Conservation (phyloP, 2,329 filamentous ascomycete species). For the Acephala macrosclerotiorum region DNA sequence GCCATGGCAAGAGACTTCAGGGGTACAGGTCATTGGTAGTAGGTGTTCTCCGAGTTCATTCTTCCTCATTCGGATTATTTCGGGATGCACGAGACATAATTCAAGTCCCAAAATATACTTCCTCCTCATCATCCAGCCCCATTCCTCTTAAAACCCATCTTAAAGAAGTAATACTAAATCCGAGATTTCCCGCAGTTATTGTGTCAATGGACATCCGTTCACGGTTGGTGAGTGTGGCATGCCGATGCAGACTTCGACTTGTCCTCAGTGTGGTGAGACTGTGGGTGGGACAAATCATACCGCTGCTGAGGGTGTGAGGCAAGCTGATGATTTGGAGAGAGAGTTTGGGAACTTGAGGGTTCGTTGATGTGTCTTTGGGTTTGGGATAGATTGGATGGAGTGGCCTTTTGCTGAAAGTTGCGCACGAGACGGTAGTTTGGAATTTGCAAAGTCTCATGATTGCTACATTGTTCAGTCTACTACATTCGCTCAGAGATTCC, state of each 20-base stretch:
- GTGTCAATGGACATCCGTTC: constrained; percentile 62
- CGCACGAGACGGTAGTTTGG: no score
- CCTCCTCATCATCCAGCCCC: no score
- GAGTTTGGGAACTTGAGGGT: constrained; percentile 6
- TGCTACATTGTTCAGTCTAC: no score
- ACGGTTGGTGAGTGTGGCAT: constrained; percentile 71
- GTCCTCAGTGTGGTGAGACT: constrained; percentile 65
- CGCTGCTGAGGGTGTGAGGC: constrained; percentile 55
- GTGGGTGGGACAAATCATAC: constrained; percentile 63
- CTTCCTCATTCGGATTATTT: no score
- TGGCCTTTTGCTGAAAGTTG: not conserved
- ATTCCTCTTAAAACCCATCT: no score
- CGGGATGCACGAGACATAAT: no score
- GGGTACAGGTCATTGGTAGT: constrained; percentile 64
- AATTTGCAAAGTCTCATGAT: no score
- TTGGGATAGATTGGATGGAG: not conserved
- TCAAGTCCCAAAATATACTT: no score
- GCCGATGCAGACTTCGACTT: constrained; percentile 66
- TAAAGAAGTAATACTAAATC: no score
- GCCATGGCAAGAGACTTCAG: not conserved
- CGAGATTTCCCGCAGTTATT: constrained; percentile 39
- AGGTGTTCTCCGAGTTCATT: no score
- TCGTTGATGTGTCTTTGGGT: not conserved
- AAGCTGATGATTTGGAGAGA: not conserved
- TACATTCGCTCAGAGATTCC: no score